These are phyloP conservation scores for Zygoascus flipseniorum DNA, from an alignment of 805 yeast genomes.

Conservation along the genomic window DNA sequence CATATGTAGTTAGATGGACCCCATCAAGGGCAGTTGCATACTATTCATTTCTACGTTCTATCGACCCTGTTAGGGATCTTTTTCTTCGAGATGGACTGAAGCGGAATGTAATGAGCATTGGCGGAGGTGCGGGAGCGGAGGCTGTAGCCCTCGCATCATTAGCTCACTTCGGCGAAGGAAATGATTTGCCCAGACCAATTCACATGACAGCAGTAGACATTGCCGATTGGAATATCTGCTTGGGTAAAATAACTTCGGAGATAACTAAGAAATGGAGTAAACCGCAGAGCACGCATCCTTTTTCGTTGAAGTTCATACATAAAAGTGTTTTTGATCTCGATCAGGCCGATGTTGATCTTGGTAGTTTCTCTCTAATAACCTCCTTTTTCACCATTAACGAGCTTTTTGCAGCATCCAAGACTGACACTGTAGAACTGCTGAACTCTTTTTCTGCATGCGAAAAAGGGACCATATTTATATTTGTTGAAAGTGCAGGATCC, in stretches of 20 bases:
- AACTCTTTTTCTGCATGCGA: slow-evolving; percentile 47
- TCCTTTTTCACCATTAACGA: slow-evolving; percentile 82
- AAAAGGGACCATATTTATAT: slow-evolving; percentile 50
- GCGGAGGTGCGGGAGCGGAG: slow-evolving; percentile 91
- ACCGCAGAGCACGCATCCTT: slow-evolving; percentile 4
- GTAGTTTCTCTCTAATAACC: slow-evolving; percentile 47
- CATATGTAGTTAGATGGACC: slow-evolving; percentile 80
- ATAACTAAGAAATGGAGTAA: slow-evolving; percentile 44
- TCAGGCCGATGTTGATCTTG: slow-evolving; percentile 21
- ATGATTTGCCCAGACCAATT: slow-evolving; percentile 24
- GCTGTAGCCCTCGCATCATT: slow-evolving; percentile 55
- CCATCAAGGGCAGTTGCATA: slow-evolving; percentile 76
- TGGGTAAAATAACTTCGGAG: slow-evolving; percentile 36
- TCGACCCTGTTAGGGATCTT: slow-evolving; percentile 37
- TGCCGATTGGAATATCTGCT: slow-evolving; percentile 64
- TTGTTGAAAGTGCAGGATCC: slow-evolving; percentile 86
- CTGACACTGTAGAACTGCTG: slow-evolving; percentile 51
- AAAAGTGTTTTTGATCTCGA: slow-evolving; percentile 18
- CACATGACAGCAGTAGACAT: slow-evolving; percentile 58
- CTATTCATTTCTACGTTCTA: slow-evolving; percentile 51
- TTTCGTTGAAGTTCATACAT: slow-evolving; percentile 4
- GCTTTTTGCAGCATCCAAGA: slow-evolving; percentile 59
- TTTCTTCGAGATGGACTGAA: neutral
- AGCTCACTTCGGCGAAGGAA: slow-evolving; percentile 27
- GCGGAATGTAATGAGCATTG: slow-evolving; percentile 47